A percentile compares a stretch with the other conserved stretches of the same genome.
phyloP scores from a whole-genome alignment of 2,329 filamentous ascomycete species.

The Penicillium occitanis region DNA sequence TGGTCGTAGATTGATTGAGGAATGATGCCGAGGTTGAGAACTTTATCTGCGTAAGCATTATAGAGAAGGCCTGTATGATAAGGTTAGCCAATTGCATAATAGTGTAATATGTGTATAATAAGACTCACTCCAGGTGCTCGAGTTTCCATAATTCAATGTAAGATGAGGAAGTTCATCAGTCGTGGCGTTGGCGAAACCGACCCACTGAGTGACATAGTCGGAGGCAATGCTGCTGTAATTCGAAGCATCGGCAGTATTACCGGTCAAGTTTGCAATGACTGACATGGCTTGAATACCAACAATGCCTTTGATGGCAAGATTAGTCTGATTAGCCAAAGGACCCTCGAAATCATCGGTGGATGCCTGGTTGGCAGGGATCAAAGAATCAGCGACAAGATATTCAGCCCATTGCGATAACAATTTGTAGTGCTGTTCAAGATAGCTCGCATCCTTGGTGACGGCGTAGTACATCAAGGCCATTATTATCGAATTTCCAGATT shows the following conservation, averaged over 20 bases:
- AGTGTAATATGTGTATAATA: background rate
- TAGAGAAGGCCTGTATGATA: slow-evolving; percentile 41
- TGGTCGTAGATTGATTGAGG: slow-evolving; percentile 54
- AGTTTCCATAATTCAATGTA: slow-evolving; percentile 49
- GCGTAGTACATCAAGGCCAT: slow-evolving; percentile 37
- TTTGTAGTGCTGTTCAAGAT: slow-evolving; percentile 32
- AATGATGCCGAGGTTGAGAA: slow-evolving; percentile 50
- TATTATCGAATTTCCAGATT: slow-evolving; percentile 40
- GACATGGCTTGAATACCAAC: slow-evolving; percentile 61
- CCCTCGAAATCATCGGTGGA: slow-evolving; percentile 43
- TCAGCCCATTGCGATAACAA: slow-evolving; percentile 38
- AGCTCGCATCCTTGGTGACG: slow-evolving; percentile 36
- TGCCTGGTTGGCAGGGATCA: slow-evolving; percentile 37
- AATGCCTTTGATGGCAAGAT: slow-evolving; percentile 61
- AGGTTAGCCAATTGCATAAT: background rate
- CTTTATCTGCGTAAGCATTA: slow-evolving; percentile 53
- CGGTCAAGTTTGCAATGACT: slow-evolving; percentile 51
- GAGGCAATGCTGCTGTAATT: slow-evolving; percentile 50
- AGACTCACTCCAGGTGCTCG: background rate
- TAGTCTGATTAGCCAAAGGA: slow-evolving; percentile 53
- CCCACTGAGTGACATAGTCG: slow-evolving; percentile 53
- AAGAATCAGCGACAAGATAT: slow-evolving; percentile 38
- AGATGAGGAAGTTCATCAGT: slow-evolving; percentile 46
- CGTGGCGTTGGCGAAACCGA: slow-evolving; percentile 46
- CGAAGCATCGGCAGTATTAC: slow-evolving; percentile 46